Conservation (phyloP, 2,329 filamentous ascomycete genomes). For the Trichoderma koningii region DNA sequence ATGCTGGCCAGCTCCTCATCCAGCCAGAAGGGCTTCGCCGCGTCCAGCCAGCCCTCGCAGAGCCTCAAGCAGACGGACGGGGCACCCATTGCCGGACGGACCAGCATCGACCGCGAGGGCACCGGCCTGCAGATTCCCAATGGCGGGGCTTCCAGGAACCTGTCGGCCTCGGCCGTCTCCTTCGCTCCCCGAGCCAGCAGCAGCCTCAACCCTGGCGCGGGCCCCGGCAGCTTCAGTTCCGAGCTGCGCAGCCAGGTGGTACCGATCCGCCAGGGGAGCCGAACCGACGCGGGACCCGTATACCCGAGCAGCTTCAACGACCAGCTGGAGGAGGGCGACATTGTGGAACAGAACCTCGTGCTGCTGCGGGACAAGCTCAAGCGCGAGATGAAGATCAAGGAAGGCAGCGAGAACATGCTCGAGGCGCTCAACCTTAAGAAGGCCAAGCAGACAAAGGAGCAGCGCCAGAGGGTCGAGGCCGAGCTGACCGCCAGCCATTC, state of each 20-base stretch:
- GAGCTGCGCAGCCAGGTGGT: slow-evolving; percentile 74
- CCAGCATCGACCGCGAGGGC: slow-evolving; percentile 60
- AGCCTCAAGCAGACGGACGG: slow-evolving; percentile 39
- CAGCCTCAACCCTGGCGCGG: slow-evolving; percentile 70
- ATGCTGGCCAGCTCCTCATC: slow-evolving; percentile 41
- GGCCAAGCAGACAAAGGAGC: slow-evolving; percentile 90
- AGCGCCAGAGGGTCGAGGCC: slow-evolving; percentile 75
- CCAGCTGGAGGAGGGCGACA: slow-evolving; percentile 65
- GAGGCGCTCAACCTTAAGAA: slow-evolving; percentile 94
- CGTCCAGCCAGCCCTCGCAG: slow-evolving; percentile 43
- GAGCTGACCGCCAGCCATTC: slow-evolving; percentile 88
- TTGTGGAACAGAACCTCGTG: slow-evolving; percentile 72
- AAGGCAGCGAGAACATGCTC: slow-evolving; percentile 95
- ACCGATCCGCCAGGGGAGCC: slow-evolving; percentile 41
- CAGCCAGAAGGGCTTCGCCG: slow-evolving; percentile 38
- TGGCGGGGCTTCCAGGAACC: slow-evolving; percentile 48
- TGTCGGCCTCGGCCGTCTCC: slow-evolving; percentile 58
- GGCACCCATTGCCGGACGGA: slow-evolving; percentile 37
- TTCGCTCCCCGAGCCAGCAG: slow-evolving; percentile 69
- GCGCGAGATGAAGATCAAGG: slow-evolving; percentile 96
- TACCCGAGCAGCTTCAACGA: slow-evolving; percentile 51
- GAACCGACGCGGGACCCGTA: slow-evolving; percentile 41
- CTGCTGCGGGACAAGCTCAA: slow-evolving; percentile 81
- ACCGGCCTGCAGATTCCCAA: slow-evolving; percentile 53
- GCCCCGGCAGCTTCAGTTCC: slow-evolving; percentile 84